Evolutionary conservation across 2,329 filamentous ascomycete species (phyloP), one percentile per base, ranked within the genome.

Genomic region (Dactylonectria macrodidyma): DNA sequence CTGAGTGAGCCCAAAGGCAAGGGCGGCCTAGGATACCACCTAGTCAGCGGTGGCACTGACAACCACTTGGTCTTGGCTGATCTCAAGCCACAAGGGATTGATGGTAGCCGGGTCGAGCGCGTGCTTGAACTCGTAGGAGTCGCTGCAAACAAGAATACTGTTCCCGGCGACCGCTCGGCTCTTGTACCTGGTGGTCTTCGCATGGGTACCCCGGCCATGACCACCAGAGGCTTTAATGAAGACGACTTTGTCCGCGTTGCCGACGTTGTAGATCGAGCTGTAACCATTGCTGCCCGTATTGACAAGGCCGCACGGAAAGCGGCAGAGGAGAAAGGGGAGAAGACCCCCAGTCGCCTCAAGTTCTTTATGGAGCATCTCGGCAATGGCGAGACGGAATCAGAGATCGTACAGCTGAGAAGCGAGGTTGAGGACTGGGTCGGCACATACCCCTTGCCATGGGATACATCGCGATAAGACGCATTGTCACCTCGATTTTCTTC

Each of bases 121-220:
- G 91, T 97, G 16, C 88, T 98, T 26, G 95, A 98, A 81, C 90
- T 97, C 54, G 94, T 97, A 73, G 95, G 95, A 76, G 95, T 98
- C 59, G 96, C 96, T n/a, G 93, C 93, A 80, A 99, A 99, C 88
- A 99, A 99, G 89, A 99, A 99, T 85, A 98, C 96, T 8, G 95
- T 98, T 0, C 96, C 96, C 1, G 96, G 95, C 50, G 96, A 99
- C 84, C 94, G 92, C 79, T 97, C 95, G 1, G 96, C 96, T 1
- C 89, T 99, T 78, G 94, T 95, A 71, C 96, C 96, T 14, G 95
- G 95, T 73, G 96, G 96, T 71, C 88, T 99, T 72, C 92, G 96
- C 73, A 95, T 99, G 84, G 96, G 96, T 63, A 96, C 95, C 0
- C 96, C 96, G 0, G 96, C 96, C 74, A 99, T 99, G 96, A 98